phyloP scores from a whole-genome alignment of 78 protist genomes.

The Dictyostelium capitatum region DNA sequence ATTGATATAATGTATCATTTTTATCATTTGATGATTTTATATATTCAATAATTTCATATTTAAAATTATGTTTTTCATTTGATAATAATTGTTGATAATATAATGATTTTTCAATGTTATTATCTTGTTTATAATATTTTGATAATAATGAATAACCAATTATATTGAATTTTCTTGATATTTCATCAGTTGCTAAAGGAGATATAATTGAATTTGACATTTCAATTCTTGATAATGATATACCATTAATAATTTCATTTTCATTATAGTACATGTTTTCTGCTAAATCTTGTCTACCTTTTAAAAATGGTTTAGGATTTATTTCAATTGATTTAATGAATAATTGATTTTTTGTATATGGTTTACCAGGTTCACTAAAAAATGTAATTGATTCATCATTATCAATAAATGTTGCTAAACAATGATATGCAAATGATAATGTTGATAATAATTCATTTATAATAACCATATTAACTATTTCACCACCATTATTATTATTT shows the following conservation, averaged over 20 bases:
- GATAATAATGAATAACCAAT: background rate
- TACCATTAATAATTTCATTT: too few relatives aligned
- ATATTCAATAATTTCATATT: too few relatives aligned
- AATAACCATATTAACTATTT: too few relatives aligned
- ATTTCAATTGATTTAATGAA: background rate
- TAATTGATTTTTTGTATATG: background rate
- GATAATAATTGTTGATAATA: too few relatives aligned
- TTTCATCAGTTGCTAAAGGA: too few relatives aligned
- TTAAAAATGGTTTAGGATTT: background rate
- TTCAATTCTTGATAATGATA: background rate
- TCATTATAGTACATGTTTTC: background rate
- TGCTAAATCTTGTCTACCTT: background rate
- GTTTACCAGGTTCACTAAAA: background rate
- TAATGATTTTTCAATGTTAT: background rate
- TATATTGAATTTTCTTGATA: background rate
- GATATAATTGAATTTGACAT: background rate
- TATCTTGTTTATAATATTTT: background rate
- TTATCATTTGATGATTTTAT: too few relatives aligned
- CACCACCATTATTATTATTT: too few relatives aligned
- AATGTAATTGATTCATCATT: background rate
- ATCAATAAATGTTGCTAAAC: background rate
- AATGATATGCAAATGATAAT: slow-evolving; percentile 2
- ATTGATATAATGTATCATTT: background rate
- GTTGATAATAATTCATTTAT: too few relatives aligned
- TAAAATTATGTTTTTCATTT: too few relatives aligned